phyloP scores from a whole-genome alignment of 495 filamentous ascomycete species.

The Chaetomium cochliodes region DNA sequence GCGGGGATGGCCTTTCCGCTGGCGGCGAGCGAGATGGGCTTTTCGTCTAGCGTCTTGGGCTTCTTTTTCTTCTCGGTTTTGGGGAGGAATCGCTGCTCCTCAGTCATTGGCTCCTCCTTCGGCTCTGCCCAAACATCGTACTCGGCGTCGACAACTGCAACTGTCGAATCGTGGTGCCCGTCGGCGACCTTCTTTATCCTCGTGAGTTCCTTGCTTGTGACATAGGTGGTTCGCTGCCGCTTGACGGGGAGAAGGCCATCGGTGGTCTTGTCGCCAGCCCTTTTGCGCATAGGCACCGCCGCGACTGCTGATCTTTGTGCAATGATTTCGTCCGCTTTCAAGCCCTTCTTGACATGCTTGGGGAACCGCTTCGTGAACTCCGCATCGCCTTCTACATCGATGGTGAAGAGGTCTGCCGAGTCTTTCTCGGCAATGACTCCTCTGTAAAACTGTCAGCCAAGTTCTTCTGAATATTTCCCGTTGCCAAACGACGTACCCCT shows the following conservation, averaged over 20 bases:
- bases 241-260: conserved; percentile 72
- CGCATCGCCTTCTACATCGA: conserved; percentile 55
- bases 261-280: conserved; percentile 55
- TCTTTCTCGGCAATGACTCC: conserved; percentile 77
- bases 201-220: conserved; percentile 75
- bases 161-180: conserved; percentile 58
- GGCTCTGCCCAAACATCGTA: conserved; percentile 78
- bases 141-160: conserved; percentile 54
- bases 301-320: conserved; percentile 77
- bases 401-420: conserved; percentile 73
- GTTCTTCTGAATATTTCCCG: neutral
- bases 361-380: conserved; percentile 48
- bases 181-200: conserved; percentile 75
- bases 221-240: conserved; percentile 68
- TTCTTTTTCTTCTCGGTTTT: conserved; percentile 64
- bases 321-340: conserved; percentile 90
- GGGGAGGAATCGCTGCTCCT: conserved; percentile 57
- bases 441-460: conserved; percentile 49
- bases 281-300: conserved; percentile 72
- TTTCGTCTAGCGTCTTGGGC: conserved; percentile 70
- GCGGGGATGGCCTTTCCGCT: conserved; percentile 74
- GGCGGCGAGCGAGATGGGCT: conserved; percentile 75
- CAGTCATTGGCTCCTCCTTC: conserved; percentile 48
- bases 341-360: conserved; percentile 63
- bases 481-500: conserved; percentile 60